Evolutionary conservation across 2,329 filamentous ascomycete species (phyloP), one percentile per base, ranked within the genome.

Genomic region (Fusarium nisikadoi): DNA sequence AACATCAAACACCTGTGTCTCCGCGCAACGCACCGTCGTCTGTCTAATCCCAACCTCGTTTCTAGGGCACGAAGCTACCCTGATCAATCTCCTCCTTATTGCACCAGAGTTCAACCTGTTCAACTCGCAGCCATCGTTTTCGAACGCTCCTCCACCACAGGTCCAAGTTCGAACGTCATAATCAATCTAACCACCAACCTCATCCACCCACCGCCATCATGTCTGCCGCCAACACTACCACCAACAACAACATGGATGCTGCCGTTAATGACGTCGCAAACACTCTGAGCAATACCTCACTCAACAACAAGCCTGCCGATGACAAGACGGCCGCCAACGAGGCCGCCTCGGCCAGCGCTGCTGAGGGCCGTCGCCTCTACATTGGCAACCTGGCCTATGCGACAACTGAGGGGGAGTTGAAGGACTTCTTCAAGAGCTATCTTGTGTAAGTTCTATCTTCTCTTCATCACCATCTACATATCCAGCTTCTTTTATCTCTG

Each of bases 351-450:
- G 94, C 94, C 86, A 97, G 94, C 88, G 96, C 96, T 85, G 95
- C 95, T 86, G 96, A 99, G 90, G 95, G 96, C 85, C 94, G 96
- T 89, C 94, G 96, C 88, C 93, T 99, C 81, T 99, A 99, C 89
- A 98, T 99, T 89, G 96, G 96, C 89, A 99, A 99, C 90, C 93
- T 99, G 91, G 96, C 96, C 82, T 99, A 99, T 86, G 95, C 95
- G 92, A 98, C 96, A 92, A 97, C 94, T 85, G 96, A 98, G 93
- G 96, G 93, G 92, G 94, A 98, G 92, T 94, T 99, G 90, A 97
- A 97, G 90, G 93, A 96, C 80, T 99, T 99, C 91, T 99, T 99
- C 93, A 95, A 96, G 90, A 93, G 92, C 86, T 98, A 97, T 90
- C 93, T 96, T 89, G 94, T 99, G 96, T 99, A 90, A 90, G 95